Evolutionary conservation across 306 rosid species (phyloP).

Genomic region (Vicia sativa): DNA sequence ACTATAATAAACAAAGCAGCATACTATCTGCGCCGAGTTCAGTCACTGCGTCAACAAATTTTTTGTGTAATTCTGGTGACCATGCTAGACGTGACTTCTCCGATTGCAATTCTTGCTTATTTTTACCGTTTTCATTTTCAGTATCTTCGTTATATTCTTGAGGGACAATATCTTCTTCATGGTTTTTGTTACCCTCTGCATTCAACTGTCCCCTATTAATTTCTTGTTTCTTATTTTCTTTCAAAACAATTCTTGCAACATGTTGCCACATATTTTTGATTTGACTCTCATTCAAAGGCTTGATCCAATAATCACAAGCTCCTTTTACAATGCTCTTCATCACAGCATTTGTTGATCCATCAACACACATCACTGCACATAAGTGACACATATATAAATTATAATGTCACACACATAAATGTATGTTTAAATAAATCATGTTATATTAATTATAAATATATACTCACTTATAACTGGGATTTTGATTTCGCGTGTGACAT

Average conservation of each 20-base stretch:
- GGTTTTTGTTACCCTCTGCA: slow-evolving; percentile 39
- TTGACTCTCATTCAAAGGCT: slow-evolving; percentile 59
- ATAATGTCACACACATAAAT: background rate
- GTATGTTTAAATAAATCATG: background rate
- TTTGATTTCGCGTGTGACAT: slow-evolving; percentile 50
- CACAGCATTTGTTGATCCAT: slow-evolving; percentile 43
- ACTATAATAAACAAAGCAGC: slow-evolving; percentile 30
- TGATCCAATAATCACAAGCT: slow-evolving; percentile 66
- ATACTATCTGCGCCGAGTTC: slow-evolving; percentile 74
- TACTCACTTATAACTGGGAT: slow-evolving; percentile 54
- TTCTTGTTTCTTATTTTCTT: slow-evolving; percentile 47
- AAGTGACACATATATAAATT: background rate
- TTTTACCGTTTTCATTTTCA: slow-evolving; percentile 44
- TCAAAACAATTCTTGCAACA: slow-evolving; percentile 42
- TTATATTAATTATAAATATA: background rate
- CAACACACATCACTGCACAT: slow-evolving; percentile 33
- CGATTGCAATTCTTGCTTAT: slow-evolving; percentile 37
- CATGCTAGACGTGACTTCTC: slow-evolving; percentile 71
- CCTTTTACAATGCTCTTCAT: slow-evolving; percentile 54
- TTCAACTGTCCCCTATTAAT: slow-evolving; percentile 26
- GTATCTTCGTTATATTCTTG: too few relatives aligned
- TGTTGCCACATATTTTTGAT: slow-evolving; percentile 44
- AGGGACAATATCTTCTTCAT: too few relatives aligned
- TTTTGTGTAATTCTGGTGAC: slow-evolving; percentile 59
- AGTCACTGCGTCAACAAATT: slow-evolving; percentile 55